phyloP scores from a whole-genome alignment of 441 rosid genomes.

The Pelargonium cotyledonis region DNA sequence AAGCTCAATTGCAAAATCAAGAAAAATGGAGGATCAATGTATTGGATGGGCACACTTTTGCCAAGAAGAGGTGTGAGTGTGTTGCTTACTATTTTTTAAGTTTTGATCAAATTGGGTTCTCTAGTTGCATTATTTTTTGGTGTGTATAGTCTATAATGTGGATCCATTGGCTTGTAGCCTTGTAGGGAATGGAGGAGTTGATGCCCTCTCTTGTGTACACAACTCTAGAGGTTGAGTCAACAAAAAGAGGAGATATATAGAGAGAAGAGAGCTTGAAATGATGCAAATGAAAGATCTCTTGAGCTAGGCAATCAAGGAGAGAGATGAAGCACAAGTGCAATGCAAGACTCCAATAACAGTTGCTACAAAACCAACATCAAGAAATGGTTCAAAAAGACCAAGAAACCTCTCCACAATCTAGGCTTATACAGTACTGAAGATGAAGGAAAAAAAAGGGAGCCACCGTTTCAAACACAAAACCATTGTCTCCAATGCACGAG shows the following conservation, averaged over 20 bases:
- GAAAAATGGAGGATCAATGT: too few species aligned
- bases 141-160: slow-evolving; percentile 1
- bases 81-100: too few species aligned
- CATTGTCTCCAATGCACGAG: too few species aligned
- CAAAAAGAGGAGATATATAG: slow-evolving; percentile 49
- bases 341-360: slow-evolving; percentile 38
- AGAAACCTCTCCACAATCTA: slow-evolving; percentile 24
- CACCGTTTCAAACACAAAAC: too few species aligned
- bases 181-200: slow-evolving; percentile 56
- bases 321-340: slow-evolving; percentile 42
- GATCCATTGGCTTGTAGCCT: too few species aligned
- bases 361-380: slow-evolving; percentile 17
- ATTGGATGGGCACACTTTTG: too few species aligned
- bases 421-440: slow-evolving; percentile 31
- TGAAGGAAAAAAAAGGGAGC: background rate
- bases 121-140: background rate
- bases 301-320: slow-evolving; percentile 41
- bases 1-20: too few species aligned
- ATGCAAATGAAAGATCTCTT: slow-evolving; percentile 43
- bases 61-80: too few species aligned
- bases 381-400: background rate
- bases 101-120: too few species aligned
- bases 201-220: slow-evolving; percentile 45
- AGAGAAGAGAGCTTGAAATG: slow-evolving; percentile 46
- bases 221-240: slow-evolving; percentile 52